phyloP scores from a whole-genome alignment of 2,329 filamentous ascomycete genomes.

The Xylariaceae sp. region DNA sequence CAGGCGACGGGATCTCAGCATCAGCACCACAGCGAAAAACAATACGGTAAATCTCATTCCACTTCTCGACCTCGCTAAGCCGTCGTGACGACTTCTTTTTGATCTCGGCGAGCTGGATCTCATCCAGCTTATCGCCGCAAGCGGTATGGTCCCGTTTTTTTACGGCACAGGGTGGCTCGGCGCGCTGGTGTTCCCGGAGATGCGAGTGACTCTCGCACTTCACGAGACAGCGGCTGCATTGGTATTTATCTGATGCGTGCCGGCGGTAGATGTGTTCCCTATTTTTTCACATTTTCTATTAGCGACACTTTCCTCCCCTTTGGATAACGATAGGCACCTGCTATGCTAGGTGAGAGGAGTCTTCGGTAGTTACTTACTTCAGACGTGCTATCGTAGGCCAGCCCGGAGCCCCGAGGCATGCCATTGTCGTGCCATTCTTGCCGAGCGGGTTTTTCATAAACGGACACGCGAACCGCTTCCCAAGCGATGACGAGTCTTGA shows the following conservation, averaged over 20 bases:
- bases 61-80: slow-evolving; percentile 16
- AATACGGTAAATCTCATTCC: slow-evolving; percentile 18
- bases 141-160: not conserved
- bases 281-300: not conserved
- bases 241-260: slow-evolving; percentile 9
- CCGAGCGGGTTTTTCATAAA: not conserved
- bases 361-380: not conserved
- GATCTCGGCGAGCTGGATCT: slow-evolving; percentile 9
- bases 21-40: slow-evolving; percentile 14
- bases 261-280: slow-evolving; percentile 21
- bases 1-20: slow-evolving; percentile 17
- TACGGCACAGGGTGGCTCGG: slow-evolving; percentile 6
- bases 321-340: not conserved
- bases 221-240: slow-evolving; percentile 16
- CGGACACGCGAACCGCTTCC: not conserved
- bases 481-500: no score
- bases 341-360: no score
- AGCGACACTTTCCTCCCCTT: not conserved
- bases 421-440: not conserved
- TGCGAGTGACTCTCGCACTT: slow-evolving; percentile 12
- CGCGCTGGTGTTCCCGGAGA: slow-evolving; percentile 14
- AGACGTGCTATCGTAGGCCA: not conserved
- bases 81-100: slow-evolving; percentile 15
- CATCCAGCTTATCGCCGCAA: slow-evolving; percentile 7
- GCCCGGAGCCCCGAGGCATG: not conserved